A percentile compares a stretch with the other conserved stretches of the same genome.
These are phyloP conservation scores for Avena eriantha DNA, from an alignment of 176 grass and related monocot genomes.

Conservation along the genomic window DNA sequence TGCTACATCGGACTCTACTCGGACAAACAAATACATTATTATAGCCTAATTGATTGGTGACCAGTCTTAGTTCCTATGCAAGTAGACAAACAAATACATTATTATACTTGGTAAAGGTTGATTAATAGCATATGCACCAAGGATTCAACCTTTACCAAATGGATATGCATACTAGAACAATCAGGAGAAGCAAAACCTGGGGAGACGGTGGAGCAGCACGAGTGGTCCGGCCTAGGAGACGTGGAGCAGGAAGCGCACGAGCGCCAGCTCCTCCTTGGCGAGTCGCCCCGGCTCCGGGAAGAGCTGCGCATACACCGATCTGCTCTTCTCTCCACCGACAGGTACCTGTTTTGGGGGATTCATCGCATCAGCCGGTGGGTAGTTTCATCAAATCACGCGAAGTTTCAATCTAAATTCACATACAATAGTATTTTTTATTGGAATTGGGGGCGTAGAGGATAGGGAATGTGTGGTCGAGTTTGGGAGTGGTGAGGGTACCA, in stretches of 20 bases:
- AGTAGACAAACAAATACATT: neutral
- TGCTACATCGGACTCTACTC: too few species aligned
- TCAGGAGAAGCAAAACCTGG: conserved; percentile 51
- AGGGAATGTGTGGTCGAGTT: too few species aligned
- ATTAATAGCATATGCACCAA: neutral
- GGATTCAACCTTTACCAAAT: neutral
- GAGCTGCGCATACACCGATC: conserved; percentile 66
- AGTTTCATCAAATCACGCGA: neutral
- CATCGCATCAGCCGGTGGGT: neutral
- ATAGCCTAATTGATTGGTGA: neutral
- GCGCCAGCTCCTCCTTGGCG: conserved; percentile 80
- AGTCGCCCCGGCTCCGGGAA: conserved; percentile 85
- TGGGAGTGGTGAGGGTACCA: conserved; percentile 42
- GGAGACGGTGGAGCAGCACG: conserved; percentile 63
- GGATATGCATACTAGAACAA: neutral
- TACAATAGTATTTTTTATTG: neutral
- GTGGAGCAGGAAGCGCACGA: conserved; percentile 76
- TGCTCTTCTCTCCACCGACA: conserved; percentile 91
- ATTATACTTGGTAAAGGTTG: too few species aligned
- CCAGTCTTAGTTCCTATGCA: neutral
- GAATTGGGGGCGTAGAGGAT: neutral
- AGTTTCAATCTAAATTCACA: neutral
- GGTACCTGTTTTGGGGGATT: conserved; percentile 49
- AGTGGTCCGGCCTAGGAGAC: conserved; percentile 61
- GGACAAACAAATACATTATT: too few species aligned